Evolutionary conservation across 345 rosid genomes (phyloP).

Genomic region (Murraya koenigii): DNA sequence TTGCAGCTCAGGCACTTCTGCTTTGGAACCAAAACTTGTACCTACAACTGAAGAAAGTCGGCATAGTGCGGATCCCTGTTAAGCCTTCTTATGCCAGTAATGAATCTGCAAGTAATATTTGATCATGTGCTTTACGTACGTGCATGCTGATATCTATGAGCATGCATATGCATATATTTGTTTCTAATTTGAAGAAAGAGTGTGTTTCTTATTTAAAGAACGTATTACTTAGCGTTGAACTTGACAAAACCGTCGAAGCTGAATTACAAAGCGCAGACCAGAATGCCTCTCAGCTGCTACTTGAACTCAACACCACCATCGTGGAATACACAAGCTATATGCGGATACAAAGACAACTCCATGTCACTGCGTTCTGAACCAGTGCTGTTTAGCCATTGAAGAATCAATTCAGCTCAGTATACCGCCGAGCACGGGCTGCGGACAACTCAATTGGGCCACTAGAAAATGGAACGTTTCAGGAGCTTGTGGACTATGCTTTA

Average conservation of each 20-base stretch:
- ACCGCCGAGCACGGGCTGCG: conserved; percentile 73
- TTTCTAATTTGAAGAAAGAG: neutral
- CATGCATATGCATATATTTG: neutral
- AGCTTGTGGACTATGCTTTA: too few relatives aligned
- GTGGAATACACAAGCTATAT: conserved; percentile 91
- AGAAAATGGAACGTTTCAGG: conserved; percentile 64
- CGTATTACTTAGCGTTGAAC: conserved; percentile 84
- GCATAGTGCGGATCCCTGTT: conserved; percentile 80
- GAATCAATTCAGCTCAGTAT: conserved; percentile 75
- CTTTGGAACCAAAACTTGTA: conserved; percentile 89
- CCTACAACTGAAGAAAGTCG: conserved; percentile 81
- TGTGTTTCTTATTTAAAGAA: conserved; percentile 41
- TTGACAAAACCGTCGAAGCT: conserved; percentile 84
- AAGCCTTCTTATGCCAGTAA: conserved; percentile 88
- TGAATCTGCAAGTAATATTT: conserved; percentile 70
- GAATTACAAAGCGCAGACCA: conserved; percentile 77
- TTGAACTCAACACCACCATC: conserved; percentile 52
- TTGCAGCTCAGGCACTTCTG: conserved; percentile 87
- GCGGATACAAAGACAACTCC: conserved; percentile 72
- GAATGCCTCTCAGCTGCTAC: conserved; percentile 46
- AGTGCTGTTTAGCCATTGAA: conserved; percentile 83
- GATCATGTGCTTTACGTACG: neutral
- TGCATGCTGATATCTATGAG: neutral
- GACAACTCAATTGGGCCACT: conserved; percentile 75
- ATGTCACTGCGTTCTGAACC: conserved; percentile 63